Conservation (phyloP, 345 rosid genomes). For the Psidium guajava region DNA sequence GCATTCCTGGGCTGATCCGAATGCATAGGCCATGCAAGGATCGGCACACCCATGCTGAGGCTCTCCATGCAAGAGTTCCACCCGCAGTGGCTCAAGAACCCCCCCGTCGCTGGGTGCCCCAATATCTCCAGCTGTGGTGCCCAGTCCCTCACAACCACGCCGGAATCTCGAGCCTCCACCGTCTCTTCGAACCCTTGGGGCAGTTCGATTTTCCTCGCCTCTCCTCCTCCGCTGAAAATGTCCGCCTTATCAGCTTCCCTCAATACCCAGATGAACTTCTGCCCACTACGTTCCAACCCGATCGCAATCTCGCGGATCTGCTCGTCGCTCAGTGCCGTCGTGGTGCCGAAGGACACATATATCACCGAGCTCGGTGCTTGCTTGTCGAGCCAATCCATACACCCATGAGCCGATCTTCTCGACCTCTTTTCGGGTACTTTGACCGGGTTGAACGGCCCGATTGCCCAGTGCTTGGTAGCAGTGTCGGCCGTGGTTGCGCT, state of each 20-base stretch:
- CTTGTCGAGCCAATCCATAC: conserved; percentile 16
- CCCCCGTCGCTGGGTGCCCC: conserved; percentile 33
- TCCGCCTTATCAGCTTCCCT: conserved; percentile 55
- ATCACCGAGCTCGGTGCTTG: conserved; percentile 7
- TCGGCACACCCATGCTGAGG: conserved; percentile 48
- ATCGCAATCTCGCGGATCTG: conserved; percentile 9
- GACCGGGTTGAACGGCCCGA: conserved; percentile 9
- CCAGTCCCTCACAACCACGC: conserved; percentile 47
- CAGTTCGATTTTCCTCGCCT: conserved; percentile 10
- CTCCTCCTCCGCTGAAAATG: conserved; percentile 12
- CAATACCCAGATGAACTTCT: conserved; percentile 51
- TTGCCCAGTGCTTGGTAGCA: conserved; percentile 3
- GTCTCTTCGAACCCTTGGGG: conserved; percentile 34
- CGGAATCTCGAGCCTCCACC: conserved; percentile 13
- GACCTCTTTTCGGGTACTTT: not conserved
- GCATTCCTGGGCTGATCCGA: conserved; percentile 51
- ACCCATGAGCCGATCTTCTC: not conserved
- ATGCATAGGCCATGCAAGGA: conserved; percentile 57
- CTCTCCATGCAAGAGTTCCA: conserved; percentile 79
- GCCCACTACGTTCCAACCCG: conserved; percentile 17
- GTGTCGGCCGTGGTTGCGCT: not conserved
- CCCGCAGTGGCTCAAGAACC: conserved; percentile 54
- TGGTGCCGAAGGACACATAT: conserved; percentile 14
- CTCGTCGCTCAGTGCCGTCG: conserved; percentile 5
- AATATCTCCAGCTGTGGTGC: conserved; percentile 51